Evolutionary conservation across 495 filamentous ascomycete species (phyloP).

Genomic region (Penicillium fimorum): DNA sequence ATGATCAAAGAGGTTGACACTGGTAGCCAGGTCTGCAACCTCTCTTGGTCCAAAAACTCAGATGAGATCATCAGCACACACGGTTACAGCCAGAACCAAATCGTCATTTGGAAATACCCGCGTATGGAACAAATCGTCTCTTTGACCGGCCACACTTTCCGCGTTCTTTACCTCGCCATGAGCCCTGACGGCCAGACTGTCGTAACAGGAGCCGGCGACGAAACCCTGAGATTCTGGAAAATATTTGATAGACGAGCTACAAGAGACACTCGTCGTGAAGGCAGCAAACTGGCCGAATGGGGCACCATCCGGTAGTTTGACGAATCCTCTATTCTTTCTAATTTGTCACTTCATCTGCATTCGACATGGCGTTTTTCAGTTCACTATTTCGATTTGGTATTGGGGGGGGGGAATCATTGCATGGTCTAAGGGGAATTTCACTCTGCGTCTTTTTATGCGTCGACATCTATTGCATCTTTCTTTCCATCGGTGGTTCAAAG

Average conservation of each 20-base stretch:
- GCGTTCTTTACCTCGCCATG: conserved; percentile 95
- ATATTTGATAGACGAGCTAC: conserved; percentile 72
- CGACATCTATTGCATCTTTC: conserved; percentile 38
- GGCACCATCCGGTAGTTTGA: conserved; percentile 61
- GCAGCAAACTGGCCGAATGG: conserved; percentile 64
- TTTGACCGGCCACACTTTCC: conserved; percentile 92
- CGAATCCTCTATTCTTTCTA: conserved; percentile 14
- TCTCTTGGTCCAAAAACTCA: conserved; percentile 92
- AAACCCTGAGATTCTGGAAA: conserved; percentile 96
- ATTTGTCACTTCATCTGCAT: conserved; percentile 34
- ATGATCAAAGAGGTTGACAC: conserved; percentile 87
- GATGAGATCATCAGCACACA: conserved; percentile 97
- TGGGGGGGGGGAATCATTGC: conserved; percentile 23
- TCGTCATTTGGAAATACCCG: conserved; percentile 98
- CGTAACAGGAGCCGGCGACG: conserved; percentile 94
- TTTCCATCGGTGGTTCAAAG: conserved; percentile 18
- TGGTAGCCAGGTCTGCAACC: conserved; percentile 94
- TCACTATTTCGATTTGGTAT: conserved; percentile 23
- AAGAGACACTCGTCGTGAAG: conserved; percentile 50
- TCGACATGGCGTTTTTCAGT: conserved; percentile 42
- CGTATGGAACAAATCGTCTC: conserved; percentile 95
- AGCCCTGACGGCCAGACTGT: conserved; percentile 91
- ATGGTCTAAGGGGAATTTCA: conserved; percentile 26
- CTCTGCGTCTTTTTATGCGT: conserved; percentile 25
- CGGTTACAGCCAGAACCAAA: conserved; percentile 97